phyloP scores from a whole-genome alignment of 169 alveolate species.

The Perkinsus chesapeaki region DNA sequence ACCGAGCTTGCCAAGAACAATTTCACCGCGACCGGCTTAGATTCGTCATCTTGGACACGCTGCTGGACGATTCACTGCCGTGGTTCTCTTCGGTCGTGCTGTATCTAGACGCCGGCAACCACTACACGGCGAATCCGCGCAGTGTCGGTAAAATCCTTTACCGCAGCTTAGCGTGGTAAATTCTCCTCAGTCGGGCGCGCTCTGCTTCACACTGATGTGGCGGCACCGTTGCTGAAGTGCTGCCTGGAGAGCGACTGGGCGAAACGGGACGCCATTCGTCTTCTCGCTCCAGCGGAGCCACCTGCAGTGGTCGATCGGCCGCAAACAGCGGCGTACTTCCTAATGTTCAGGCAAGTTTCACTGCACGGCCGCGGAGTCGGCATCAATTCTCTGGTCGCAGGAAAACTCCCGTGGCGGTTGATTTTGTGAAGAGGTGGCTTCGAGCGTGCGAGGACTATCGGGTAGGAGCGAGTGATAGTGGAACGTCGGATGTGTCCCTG shows the following conservation, averaged over 20 bases:
- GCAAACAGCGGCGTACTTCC: background rate
- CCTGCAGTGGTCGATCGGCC: background rate
- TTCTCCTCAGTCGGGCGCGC: background rate
- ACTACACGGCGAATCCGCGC: background rate
- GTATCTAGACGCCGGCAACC: background rate
- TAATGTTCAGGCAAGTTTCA: background rate
- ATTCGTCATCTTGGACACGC: background rate
- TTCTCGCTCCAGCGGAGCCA: background rate
- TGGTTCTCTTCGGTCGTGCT: background rate
- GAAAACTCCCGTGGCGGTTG: background rate
- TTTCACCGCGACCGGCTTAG: background rate
- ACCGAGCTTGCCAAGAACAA: background rate
- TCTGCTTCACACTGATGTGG: background rate
- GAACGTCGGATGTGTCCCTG: no score
- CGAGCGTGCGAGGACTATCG: background rate
- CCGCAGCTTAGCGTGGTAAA: background rate
- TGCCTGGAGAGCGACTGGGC: background rate
- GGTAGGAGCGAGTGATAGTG: no score
- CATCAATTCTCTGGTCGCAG: background rate
- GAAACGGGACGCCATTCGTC: background rate
- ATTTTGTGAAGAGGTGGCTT: background rate
- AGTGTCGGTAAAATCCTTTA: background rate
- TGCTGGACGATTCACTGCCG: background rate
- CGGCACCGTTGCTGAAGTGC: background rate
- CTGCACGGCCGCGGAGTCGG: background rate